Base-by-base conservation (phyloP, 2,329 filamentous ascomycete species). In the Fusarium multiceps region DNA sequence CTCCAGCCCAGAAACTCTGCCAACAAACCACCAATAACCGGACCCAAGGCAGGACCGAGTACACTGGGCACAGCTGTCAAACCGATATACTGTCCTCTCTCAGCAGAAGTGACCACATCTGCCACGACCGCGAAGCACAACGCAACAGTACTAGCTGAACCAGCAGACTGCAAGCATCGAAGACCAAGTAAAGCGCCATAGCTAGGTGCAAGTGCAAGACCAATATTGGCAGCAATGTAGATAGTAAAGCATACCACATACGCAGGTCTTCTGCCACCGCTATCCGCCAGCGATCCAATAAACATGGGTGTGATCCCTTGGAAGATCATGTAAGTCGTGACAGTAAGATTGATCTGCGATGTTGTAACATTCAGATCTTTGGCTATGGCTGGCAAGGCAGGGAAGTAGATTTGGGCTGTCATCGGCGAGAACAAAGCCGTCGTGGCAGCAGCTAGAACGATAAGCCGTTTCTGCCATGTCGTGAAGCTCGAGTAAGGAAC, bases 71-170 rank as follows among this genome's bases (percentile, higher is more conserved):
- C 77, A 21, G 81, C 82, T 25, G 82, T 86, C 70, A 84, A 83
- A 42, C 84, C 88, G 55, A 91, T 83, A 69, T 88, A 89, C 40
- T 83, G 80, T 4, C 89, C 89, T 62, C 90, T 81, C 73, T 93
- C 89, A 1, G 85, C 85, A 3, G 86, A 85, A 0, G 88, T 90
- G 13, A 87, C 82, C 9, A 91, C 81, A 73, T 93, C 91, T 1
- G 87, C 87, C 2, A 92, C 84, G 1, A 92, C 85, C 0, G 86
- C 90, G 28, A 78, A 79, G 28, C 80, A 81, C 5, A 93, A 80
- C 0, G 89, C 85, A 7, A 91, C 81, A 0, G 88, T 90, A 3
- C 86, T 86, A 57, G 85, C 87, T 42, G 84, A 88, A 0, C 89
- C 88, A 1, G 85, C 83, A 7, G 84, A 87, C 72, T 90, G 88